Base-by-base conservation (phyloP, 2,329 filamentous ascomycete genomes). In the Botrytis tulipae region DNA sequence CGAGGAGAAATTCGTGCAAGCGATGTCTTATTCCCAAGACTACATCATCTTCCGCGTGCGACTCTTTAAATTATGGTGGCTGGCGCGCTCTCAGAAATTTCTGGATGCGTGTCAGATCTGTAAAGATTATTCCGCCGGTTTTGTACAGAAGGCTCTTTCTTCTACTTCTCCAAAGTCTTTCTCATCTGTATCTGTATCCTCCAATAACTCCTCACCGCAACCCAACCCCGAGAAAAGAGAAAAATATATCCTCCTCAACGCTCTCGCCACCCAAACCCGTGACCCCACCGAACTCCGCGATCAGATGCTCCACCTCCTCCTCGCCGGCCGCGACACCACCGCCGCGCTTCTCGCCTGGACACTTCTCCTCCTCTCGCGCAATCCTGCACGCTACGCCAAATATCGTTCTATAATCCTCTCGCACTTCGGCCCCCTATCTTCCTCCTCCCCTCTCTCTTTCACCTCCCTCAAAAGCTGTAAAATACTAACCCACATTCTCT, bases 181-280 rank as follows among this genome's bases (percentile, higher is more conserved):
- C 7, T 8, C 44, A 46, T 22, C 7, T 46, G 16, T 7, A 44
- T 20, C 42, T 10, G 9, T 7, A 46, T 37, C 42, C 0, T 20
- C 48, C 40, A 42, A 42, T 2, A 42, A 12, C 40, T 12, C 48
- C 48, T 14, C 25, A 51, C 25, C 12, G 10, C 10, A n/a, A 3
- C 0, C 4, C 25, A 5, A 4, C 12, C 48, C 25, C 25, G 22
- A 51, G 22, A 12, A n/a, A 14, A 75, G 80, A 37, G 66, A 77
- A 44, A 81, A 81, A 37, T 84, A 82, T 74, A 77, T 84, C 6
- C 83, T 86, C 60, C 75, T 85, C 5, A 77, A 86, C 73, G 87
- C 88, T 75, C 79, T 91, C 40, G 83, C 87, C 16, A 82, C 84
- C 57, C 82, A 85, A 57, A 83, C 82, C 0, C 77, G 80, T n/a